phyloP scores from a whole-genome alignment of 257 asterid species.

The Vinca minor region DNA sequence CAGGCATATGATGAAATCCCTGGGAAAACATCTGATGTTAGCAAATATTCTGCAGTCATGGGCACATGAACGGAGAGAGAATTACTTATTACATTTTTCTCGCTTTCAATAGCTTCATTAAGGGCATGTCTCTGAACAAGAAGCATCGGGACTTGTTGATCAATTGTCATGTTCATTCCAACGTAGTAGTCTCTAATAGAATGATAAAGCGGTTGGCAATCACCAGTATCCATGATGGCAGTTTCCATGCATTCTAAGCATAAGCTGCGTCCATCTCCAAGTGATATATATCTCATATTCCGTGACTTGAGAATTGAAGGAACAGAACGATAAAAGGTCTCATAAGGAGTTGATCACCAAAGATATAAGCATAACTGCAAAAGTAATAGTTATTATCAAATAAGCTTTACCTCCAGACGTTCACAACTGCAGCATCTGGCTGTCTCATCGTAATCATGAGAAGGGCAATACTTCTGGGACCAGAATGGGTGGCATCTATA shows the following conservation, averaged over 20 bases:
- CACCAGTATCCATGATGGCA: constrained; percentile 94
- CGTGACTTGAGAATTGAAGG: constrained; percentile 37
- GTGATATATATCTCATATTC: constrained; percentile 55
- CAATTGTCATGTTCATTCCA: constrained; percentile 94
- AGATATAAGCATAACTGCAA: too few species aligned
- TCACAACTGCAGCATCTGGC: constrained; percentile 94
- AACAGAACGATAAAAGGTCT: too few species aligned
- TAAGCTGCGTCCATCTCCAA: constrained; percentile 86
- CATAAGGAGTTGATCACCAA: too few species aligned
- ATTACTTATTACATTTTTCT: constrained; percentile 52
- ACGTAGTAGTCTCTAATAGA: constrained; percentile 86
- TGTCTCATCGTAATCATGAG: constrained; percentile 78
- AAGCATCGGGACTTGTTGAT: constrained; percentile 92
- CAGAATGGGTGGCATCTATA: constrained; percentile 96
- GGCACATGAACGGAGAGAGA: too few species aligned
- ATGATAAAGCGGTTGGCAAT: constrained; percentile 89
- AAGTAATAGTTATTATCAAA: background rate
- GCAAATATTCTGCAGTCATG: background rate
- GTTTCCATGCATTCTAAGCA: constrained; percentile 98
- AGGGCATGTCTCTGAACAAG: constrained; percentile 95
- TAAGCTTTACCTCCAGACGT: constrained; percentile 76
- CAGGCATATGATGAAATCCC: constrained; percentile 99
- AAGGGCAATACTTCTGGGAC: constrained; percentile 87
- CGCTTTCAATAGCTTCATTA: constrained; percentile 97
- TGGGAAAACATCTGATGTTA: constrained; percentile 21